Evolutionary conservation across 2,329 filamentous ascomycete species (phyloP).

Genomic region (Trichophyton mentagrophytes): DNA sequence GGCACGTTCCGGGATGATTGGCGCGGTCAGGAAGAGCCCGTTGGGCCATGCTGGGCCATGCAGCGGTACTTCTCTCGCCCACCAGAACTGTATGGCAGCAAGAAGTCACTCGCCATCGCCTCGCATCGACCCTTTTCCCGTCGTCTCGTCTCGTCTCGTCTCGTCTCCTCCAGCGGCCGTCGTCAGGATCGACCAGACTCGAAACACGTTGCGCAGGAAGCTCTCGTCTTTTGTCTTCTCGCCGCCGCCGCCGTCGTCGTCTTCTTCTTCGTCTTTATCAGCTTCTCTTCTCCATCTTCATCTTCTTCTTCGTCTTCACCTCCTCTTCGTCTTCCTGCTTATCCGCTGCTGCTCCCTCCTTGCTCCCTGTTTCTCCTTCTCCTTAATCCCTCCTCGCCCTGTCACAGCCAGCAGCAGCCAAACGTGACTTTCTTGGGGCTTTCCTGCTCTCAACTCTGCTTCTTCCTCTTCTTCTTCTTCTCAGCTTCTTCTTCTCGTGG

Average conservation of each 20-base stretch:
- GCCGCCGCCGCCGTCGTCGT: neutral
- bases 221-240: neutral
- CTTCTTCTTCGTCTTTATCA: neutral
- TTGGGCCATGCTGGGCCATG: neutral
- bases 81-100: neutral
- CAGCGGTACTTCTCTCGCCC: neutral
- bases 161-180: no score
- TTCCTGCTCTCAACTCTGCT: neutral
- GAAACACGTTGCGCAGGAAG: constrained; percentile 2
- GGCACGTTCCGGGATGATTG: constrained; percentile 7
- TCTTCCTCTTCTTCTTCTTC: neutral
- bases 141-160: no score
- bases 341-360: neutral
- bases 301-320: neutral
- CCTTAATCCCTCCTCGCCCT: neutral
- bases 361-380: neutral
- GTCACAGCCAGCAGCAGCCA: neutral
- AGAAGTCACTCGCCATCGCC: neutral
- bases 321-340: neutral
- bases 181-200: neutral
- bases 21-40: neutral
- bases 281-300: neutral
- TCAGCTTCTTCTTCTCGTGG: neutral
- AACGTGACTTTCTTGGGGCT: neutral
- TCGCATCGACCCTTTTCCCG: neutral